Conservation (phyloP, 2,329 filamentous ascomycete genomes). For the Neofusicoccum umdonicola region DNA sequence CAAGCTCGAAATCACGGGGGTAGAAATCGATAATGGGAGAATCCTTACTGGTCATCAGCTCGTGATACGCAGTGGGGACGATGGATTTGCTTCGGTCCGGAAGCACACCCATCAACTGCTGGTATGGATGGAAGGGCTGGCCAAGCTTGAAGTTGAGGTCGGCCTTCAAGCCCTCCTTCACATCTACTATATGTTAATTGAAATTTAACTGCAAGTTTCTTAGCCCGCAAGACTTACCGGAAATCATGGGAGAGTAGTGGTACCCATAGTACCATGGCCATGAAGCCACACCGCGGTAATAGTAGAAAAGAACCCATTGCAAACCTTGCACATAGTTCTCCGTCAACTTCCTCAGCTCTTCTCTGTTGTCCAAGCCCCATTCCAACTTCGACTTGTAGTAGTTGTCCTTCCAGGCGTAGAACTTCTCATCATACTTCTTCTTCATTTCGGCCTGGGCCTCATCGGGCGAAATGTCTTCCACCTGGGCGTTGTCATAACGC, state of each 20-base stretch:
- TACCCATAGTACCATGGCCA: conserved; percentile 99
- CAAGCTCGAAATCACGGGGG: conserved; percentile 90
- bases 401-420: conserved; percentile 87
- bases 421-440: conserved; percentile 85
- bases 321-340: conserved; percentile 98
- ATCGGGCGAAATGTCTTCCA: conserved; percentile 75
- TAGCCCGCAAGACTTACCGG: conserved; percentile 51
- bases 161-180: conserved; percentile 80
- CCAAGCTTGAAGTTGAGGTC: conserved; percentile 91
- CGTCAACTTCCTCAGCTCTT: conserved; percentile 75
- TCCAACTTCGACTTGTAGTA: conserved; percentile 92
- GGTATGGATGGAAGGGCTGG: conserved; percentile 90
- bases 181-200: conserved; percentile 54
- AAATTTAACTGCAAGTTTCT: not conserved
- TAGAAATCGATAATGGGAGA: conserved; percentile 99
- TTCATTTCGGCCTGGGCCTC: conserved; percentile 78
- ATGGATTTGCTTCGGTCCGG: conserved; percentile 97
- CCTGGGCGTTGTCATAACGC: conserved; percentile 84
- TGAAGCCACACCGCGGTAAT: conserved; percentile 93
- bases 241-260: conserved; percentile 97
- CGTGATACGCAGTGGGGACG: conserved; percentile 81
- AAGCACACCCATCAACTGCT: conserved; percentile 97
- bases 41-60: conserved; percentile 84
- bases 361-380: conserved; percentile 78
- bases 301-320: conserved; percentile 98